Percentiles rank a stretch among this genome's conserved stretches.
Evolutionary conservation across 768 basidiomycete species (phyloP).

Genomic region (Leccinum variicolor): DNA sequence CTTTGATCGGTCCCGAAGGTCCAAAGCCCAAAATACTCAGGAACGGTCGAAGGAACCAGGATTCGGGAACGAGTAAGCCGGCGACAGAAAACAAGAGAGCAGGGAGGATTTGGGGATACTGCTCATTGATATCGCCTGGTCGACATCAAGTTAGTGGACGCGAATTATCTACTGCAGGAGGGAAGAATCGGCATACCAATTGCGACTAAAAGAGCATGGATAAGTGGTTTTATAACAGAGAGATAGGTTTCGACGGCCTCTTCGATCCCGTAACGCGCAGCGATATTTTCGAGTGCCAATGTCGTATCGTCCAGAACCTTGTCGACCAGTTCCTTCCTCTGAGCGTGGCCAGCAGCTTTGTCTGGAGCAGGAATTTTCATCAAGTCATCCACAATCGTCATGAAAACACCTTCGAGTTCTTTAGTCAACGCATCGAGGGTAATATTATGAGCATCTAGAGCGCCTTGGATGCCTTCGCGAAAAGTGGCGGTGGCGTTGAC

Average conservation of each 20-base stretch:
- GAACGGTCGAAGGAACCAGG: constrained; percentile 15
- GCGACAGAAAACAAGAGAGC: constrained; percentile 1
- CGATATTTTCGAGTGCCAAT: constrained; percentile 1
- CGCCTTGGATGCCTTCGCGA: constrained; percentile 6
- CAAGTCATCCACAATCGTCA: not conserved
- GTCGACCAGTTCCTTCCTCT: constrained; percentile 5
- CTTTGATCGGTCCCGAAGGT: constrained; percentile 11
- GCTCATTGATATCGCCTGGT: constrained; percentile 13
- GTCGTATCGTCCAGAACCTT: constrained; percentile 3
- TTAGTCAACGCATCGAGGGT: constrained; percentile 3
- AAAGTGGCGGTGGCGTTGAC: constrained; percentile 10
- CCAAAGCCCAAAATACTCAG: constrained; percentile 15
- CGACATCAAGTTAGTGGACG: not conserved
- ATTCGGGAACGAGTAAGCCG: constrained; percentile 8
- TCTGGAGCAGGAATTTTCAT: not conserved
- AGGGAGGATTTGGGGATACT: constrained; percentile 5
- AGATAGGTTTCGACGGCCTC: constrained; percentile 1
- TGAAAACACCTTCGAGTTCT: constrained; percentile 15
- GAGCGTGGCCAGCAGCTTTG: constrained; percentile 2
- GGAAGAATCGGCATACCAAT: constrained; percentile 4
- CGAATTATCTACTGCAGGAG: not conserved
- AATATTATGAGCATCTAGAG: constrained; percentile 4
- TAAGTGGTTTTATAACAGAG: not conserved
- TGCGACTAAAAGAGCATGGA: constrained; percentile 4
- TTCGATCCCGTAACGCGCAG: constrained; percentile 5